Percentiles rank a stretch among this genome's conserved stretches.
Conservation (phyloP, 306 rosid species). For the Inga oerstediana region DNA sequence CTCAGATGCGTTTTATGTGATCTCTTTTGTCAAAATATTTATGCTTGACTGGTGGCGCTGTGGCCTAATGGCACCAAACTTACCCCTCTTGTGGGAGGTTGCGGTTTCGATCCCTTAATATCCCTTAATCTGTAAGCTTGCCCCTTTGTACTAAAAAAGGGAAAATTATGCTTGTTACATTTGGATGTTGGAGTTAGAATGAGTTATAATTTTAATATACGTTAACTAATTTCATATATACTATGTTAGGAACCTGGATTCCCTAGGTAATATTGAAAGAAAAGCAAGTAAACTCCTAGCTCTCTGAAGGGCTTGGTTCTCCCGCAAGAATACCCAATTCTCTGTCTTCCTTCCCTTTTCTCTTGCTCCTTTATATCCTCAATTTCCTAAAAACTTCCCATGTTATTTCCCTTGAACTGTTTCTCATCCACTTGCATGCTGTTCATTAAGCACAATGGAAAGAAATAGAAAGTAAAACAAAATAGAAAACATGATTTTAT, state of each 20-base stretch:
- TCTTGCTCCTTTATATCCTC: background rate
- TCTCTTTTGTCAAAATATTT: too few species aligned
- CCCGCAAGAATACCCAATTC: background rate
- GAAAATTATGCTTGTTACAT: background rate
- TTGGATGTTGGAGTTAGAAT: background rate
- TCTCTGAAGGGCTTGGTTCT: background rate
- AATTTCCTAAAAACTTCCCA: background rate
- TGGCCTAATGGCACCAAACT: background rate
- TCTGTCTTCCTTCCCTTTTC: background rate
- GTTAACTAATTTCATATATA: background rate
- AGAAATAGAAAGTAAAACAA: background rate
- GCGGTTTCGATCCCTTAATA: background rate
- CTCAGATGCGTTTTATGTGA: too few species aligned
- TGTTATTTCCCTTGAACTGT: background rate
- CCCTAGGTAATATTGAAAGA: background rate
- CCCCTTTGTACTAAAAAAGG: background rate
- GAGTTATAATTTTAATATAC: background rate
- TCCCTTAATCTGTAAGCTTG: background rate
- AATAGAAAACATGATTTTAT: background rate
- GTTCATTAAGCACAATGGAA: background rate
- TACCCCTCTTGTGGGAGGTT: background rate
- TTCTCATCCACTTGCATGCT: background rate
- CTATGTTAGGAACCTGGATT: background rate
- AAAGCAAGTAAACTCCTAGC: background rate
- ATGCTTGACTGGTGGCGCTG: background rate